Evolutionary conservation across 352 stramenopile genomes (phyloP).

Genomic region (Albugo candida): DNA sequence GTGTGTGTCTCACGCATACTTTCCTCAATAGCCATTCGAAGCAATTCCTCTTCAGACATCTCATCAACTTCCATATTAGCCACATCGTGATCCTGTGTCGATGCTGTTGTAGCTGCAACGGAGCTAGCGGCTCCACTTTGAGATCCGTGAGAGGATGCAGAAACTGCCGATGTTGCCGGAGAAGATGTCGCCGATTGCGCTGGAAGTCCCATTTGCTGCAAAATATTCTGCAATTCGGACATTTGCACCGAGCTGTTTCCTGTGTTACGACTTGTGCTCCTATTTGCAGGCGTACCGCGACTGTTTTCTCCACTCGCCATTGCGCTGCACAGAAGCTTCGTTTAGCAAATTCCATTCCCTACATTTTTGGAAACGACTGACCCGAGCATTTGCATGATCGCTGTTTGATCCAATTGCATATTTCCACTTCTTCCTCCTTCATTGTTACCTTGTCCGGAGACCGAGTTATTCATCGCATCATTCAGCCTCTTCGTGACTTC

Average conservation of each 20-base stretch:
- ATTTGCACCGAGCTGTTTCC: constrained; percentile 49
- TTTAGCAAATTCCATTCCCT: neutral
- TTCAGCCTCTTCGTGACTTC: constrained; percentile 77
- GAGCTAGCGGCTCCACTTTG: constrained; percentile 49
- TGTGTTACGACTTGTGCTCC: constrained; percentile 11
- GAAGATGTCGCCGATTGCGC: constrained; percentile 46
- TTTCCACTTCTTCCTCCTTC: constrained; percentile 14
- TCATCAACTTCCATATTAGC: constrained; percentile 69
- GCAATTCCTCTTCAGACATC: constrained; percentile 71
- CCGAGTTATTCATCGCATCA: constrained; percentile 75
- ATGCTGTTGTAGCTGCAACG: constrained; percentile 41
- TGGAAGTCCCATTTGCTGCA: constrained; percentile 76
- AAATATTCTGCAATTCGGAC: constrained; percentile 71
- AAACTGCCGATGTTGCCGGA: constrained; percentile 47
- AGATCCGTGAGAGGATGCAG: constrained; percentile 40
- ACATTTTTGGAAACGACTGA: constrained; percentile 7
- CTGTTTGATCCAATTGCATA: constrained; percentile 75
- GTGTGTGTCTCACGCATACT: constrained; percentile 44
- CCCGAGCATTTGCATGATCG: constrained; percentile 83
- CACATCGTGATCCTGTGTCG: constrained; percentile 18
- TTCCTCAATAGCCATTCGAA: constrained; percentile 71
- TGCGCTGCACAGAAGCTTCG: constrained; percentile 14
- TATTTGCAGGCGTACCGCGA: constrained; percentile 10
- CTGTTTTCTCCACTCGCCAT: constrained; percentile 56
- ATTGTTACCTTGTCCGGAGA: constrained; percentile 10